A percentile compares a stretch with the other conserved stretches of the same genome.
These are phyloP conservation scores for Leccinum fallax DNA, from an alignment of 1,284 basidiomycete species.

Conservation along the genomic window DNA sequence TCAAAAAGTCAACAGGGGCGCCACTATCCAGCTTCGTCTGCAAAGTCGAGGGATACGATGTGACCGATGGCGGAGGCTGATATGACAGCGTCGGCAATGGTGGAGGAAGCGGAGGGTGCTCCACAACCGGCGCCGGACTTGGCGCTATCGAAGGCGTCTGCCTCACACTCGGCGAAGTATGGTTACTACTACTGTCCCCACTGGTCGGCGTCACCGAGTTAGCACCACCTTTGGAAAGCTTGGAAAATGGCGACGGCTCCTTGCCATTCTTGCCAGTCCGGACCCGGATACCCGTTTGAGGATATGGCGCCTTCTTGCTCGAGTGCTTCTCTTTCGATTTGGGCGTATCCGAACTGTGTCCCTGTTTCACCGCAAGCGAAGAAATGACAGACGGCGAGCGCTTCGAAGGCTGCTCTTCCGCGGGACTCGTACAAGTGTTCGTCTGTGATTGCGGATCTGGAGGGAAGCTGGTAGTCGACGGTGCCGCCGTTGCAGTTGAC, in stretches of 20 bases:
- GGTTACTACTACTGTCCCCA: conserved; percentile 6
- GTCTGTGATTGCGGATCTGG: conserved; percentile 9
- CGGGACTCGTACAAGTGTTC: conserved; percentile 3
- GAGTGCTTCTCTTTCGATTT: conserved; percentile 38
- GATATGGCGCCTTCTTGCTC: conserved; percentile 42
- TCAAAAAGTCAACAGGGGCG: conserved; percentile 25
- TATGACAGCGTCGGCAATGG: conserved; percentile 8
- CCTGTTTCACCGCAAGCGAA: conserved; percentile 9
- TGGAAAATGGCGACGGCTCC: conserved; percentile 24
- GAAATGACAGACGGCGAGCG: conserved; percentile 11
- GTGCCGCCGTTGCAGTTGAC: not conserved
- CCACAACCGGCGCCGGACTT: conserved; percentile 15
- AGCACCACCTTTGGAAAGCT: conserved; percentile 8
- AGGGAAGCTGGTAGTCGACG: not conserved
- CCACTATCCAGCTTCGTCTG: conserved; percentile 20
- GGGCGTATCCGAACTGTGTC: conserved; percentile 16
- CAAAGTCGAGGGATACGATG: conserved; percentile 10
- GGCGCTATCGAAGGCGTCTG: conserved; percentile 17
- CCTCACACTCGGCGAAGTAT: conserved; percentile 6
- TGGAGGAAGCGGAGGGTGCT: conserved; percentile 14
- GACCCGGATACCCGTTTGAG: conserved; percentile 45
- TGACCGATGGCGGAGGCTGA: conserved; percentile 7
- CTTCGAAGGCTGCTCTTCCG: conserved; percentile 19
- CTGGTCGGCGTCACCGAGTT: not conserved
- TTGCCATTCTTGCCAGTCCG: conserved; percentile 38